These are phyloP conservation scores for Solanum okadae DNA, from an alignment of 257 asterid species.

Conservation along the genomic window DNA sequence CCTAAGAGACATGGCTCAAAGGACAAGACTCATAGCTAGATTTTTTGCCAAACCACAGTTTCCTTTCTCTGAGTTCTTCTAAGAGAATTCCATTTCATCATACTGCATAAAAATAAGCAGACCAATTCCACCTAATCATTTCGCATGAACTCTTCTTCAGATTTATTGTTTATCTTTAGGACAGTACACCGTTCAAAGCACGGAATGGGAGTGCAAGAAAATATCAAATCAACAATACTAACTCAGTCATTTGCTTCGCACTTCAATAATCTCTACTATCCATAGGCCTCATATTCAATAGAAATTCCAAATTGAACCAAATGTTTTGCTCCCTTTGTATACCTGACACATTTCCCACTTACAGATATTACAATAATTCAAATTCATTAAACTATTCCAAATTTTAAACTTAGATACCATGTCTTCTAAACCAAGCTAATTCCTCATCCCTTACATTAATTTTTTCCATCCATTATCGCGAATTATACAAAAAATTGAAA, in stretches of 20 bases:
- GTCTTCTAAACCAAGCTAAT: background rate
- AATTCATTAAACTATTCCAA: background rate
- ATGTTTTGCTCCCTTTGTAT: background rate
- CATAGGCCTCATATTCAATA: background rate
- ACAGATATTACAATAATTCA: background rate
- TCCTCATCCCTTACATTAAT: background rate
- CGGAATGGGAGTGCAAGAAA: background rate
- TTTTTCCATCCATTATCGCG: background rate
- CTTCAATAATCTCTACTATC: background rate
- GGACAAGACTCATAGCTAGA: background rate
- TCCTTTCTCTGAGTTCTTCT: background rate
- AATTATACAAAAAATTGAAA: background rate
- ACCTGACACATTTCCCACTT: background rate
- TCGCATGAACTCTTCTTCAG: background rate
- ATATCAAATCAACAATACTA: background rate
- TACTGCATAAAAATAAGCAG: background rate
- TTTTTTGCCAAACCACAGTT: background rate
- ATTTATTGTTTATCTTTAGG: background rate
- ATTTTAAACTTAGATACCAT: background rate
- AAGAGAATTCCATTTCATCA: background rate
- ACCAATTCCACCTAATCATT: background rate
- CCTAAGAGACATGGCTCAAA: background rate
- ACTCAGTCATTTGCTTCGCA: background rate
- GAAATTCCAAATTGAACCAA: background rate
- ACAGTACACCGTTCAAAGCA: background rate